These are phyloP conservation scores for Zoysia pacifica DNA, from an alignment of 176 grass and related monocot genomes.

Conservation along the genomic window DNA sequence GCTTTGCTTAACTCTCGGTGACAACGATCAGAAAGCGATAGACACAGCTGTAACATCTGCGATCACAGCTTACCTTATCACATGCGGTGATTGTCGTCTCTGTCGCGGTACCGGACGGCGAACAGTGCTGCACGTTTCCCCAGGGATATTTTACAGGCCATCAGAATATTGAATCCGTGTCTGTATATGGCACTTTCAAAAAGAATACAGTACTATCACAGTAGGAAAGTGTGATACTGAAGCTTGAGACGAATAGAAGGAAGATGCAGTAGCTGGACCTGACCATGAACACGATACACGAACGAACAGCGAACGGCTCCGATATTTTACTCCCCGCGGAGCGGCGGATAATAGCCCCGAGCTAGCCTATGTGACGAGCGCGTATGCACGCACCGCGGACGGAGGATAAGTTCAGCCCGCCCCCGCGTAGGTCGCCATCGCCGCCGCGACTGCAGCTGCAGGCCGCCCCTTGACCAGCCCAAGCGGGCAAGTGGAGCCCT, in stretches of 20 bases:
- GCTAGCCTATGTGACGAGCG: no score
- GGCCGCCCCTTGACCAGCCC: neutral
- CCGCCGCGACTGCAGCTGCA: neutral
- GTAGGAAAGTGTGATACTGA: no score
- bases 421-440: conserved; percentile 5
- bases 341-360: neutral
- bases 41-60: neutral
- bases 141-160: no score
- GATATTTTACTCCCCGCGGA: neutral
- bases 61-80: neutral
- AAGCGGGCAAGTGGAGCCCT: neutral
- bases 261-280: neutral
- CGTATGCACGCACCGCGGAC: neutral
- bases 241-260: no score
- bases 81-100: neutral
- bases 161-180: no score
- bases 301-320: neutral
- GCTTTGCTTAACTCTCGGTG: neutral
- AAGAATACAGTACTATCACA: no score
- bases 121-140: neutral
- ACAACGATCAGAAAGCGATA: neutral
- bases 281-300: neutral
- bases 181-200: no score
- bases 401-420: neutral
- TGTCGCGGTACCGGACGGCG: neutral